Evolutionary conservation across 2,329 filamentous ascomycete genomes (phyloP), one percentile per base, ranked within the genome.

Genomic region (Calonectria pseudoturangicola): DNA sequence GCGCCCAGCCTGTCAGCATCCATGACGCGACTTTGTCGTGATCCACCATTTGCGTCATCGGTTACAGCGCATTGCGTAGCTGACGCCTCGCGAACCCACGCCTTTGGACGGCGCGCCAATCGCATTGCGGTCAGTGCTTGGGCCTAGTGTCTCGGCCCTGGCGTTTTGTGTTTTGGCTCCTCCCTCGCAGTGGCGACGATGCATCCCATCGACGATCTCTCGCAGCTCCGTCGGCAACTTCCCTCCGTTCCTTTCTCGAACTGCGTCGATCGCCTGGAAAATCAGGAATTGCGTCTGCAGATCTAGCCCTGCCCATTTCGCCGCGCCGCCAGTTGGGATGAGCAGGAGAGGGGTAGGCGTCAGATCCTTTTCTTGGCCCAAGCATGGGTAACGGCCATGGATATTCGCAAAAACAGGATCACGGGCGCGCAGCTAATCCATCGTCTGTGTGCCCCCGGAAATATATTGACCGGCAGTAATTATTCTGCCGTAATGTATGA

Each of bases 41-140:
- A 41, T 60, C 54, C 54, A 60, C 54, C 54, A 27, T 60, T 60
- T 60, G 54, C 54, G 54, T 60, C 54, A 60, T 60, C 54, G 54
- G 21, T 39, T 18, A 21, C 33, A 41, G 15, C 13, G 54, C 36
- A 60, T 60, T 60, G 54, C 54, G 54, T 60, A 60, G 54, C 54
- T 7, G n/a, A 25, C 54, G 54, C 33, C 33, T 39, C 54, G 13
- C 33, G 21, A 25, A 10, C 12, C 54, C 54, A 39, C 54, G 54
- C n/a, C n/a, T 13, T 10, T n/a, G 10, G n/a, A 18, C 21, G 51
- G 16, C 16, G 48, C 27, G 18, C 54, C 33, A 41, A 60, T 60
- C 54, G 54, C 36, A 41, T 28, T 21, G n/a, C 2, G 36, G 33
- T 18, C 39, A 41, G 54, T 41, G 54, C 54, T 60, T 21, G 27